Conservation (phyloP, 2,329 filamentous ascomycete species). For the Ophiostoma angusticollis region DNA sequence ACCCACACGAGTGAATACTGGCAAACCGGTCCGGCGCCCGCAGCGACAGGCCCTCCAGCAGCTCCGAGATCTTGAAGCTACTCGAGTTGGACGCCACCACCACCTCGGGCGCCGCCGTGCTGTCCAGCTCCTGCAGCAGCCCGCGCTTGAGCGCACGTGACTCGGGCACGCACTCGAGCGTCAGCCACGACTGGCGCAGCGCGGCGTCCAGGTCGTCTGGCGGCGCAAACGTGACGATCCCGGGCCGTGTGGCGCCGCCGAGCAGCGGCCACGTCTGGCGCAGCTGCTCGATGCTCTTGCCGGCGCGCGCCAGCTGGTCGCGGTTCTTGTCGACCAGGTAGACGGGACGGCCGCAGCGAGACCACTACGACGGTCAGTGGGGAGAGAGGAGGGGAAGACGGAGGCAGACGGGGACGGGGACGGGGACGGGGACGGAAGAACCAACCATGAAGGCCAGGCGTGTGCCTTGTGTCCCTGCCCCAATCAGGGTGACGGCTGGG, state of each 20-base stretch:
- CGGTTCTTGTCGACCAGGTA: constrained; percentile 1
- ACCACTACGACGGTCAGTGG: background rate
- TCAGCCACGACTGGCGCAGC: background rate
- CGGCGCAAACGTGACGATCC: background rate
- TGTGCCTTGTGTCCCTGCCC: constrained; percentile 4
- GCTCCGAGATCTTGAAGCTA: constrained; percentile 1
- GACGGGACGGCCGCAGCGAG: constrained; percentile 2
- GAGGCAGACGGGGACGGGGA: no score
- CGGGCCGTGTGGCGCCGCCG: background rate
- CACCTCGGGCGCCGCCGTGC: background rate
- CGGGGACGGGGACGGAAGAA: no score
- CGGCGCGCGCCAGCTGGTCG: background rate
- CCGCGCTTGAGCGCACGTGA: background rate
- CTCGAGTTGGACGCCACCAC: constrained; percentile 3
- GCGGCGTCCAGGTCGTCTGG: background rate
- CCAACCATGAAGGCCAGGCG: constrained; percentile 3
- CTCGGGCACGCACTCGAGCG: constrained; percentile 4
- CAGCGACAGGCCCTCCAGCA: background rate
- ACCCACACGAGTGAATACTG: constrained; percentile 3
- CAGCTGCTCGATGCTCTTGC: background rate
- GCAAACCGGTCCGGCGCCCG: background rate
- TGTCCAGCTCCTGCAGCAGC: background rate
- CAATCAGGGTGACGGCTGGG: constrained; percentile 1
- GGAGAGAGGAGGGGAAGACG: background rate
- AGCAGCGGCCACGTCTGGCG: background rate